A percentile compares a stretch with the other conserved stretches of the same genome.
Conservation (phyloP, 1,139 yeast species). For the Spencermartinsiella ligniputridi region DNA sequence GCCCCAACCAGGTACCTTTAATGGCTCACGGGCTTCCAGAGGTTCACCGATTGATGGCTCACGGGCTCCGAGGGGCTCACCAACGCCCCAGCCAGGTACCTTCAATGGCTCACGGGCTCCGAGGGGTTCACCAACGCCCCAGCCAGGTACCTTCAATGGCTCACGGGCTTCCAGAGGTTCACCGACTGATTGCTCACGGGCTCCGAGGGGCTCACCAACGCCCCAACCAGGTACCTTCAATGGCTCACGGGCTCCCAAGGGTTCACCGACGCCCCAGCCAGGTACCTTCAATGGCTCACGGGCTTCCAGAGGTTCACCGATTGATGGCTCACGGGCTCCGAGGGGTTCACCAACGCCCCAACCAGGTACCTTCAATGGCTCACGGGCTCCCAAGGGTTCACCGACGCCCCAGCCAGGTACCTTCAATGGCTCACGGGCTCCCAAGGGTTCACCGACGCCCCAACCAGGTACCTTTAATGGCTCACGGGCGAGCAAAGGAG, state of each 20-base stretch:
- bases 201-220: constrained; percentile 11
- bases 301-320: constrained; percentile 10
- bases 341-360: constrained; percentile 11
- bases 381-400: constrained; percentile 12
- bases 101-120: constrained; percentile 9
- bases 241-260: constrained; percentile 7
- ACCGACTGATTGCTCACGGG: constrained; percentile 9
- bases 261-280: constrained; percentile 5
- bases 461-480: constrained; percentile 6
- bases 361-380: constrained; percentile 7
- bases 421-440: constrained; percentile 7
- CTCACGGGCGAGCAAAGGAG: not conserved
- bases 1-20: not conserved
- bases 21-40: constrained; percentile 11
- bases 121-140: constrained; percentile 13
- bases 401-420: constrained; percentile 7
- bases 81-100: constrained; percentile 8
- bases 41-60: constrained; percentile 13
- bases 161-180: constrained; percentile 11
- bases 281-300: constrained; percentile 2
- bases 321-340: constrained; percentile 3
- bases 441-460: constrained; percentile 9
- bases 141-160: constrained; percentile 6
- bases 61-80: constrained; percentile 13
- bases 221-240: constrained; percentile 5